Percentiles rank a stretch among this genome's conserved stretches.
phyloP scores from a whole-genome alignment of 108 stramenopile species.

The Cyclostephanos tholiformis region DNA sequence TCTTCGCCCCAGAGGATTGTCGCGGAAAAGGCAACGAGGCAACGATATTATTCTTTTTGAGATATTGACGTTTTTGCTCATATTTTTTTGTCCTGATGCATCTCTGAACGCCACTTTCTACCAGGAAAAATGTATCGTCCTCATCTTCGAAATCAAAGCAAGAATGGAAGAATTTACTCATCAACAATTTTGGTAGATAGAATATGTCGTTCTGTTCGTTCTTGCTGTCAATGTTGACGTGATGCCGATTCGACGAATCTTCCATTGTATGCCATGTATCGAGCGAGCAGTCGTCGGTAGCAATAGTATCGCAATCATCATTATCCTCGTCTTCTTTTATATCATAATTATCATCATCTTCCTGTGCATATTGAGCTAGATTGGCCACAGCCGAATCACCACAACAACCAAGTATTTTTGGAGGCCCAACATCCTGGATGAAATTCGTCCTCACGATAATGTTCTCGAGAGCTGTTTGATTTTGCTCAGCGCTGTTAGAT shows the following conservation, averaged over 20 bases:
- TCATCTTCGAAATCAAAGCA: background rate
- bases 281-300: slow-evolving; percentile 34
- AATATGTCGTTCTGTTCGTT: too few species aligned
- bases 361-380: too few species aligned
- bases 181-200: background rate
- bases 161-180: background rate
- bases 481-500: slow-evolving; percentile 7
- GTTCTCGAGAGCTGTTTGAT: slow-evolving; percentile 11
- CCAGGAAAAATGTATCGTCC: background rate
- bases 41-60: background rate
- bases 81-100: background rate
- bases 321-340: slow-evolving; percentile 15
- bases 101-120: slow-evolving; percentile 1
- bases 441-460: slow-evolving; percentile 28
- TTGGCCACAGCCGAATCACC: background rate
- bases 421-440: slow-evolving; percentile 10
- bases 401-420: slow-evolving; percentile 9
- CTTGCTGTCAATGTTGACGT: background rate
- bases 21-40: background rate
- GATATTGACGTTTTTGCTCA: background rate
- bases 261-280: slow-evolving; percentile 31
- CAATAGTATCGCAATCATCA: slow-evolving; percentile 38
- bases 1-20: too few species aligned
- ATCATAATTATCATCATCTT: too few species aligned
- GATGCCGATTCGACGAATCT: background rate